phyloP scores from a whole-genome alignment of 257 asterid species.

The Haberlea rhodopensis region DNA sequence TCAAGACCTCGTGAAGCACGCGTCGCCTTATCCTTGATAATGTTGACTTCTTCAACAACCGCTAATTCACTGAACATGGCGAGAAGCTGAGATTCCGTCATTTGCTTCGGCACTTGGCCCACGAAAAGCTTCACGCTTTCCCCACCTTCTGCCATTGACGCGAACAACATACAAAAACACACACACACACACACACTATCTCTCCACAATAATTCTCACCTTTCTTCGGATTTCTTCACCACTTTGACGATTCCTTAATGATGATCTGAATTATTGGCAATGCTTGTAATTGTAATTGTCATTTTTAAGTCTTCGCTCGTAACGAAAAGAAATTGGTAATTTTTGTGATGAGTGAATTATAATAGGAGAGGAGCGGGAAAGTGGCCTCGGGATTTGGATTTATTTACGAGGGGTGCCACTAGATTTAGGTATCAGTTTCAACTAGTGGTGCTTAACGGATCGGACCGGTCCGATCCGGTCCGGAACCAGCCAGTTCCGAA shows the following conservation, averaged over 20 bases:
- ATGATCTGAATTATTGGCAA: neutral
- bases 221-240: slow-evolving; percentile 16
- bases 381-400: neutral
- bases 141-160: slow-evolving; percentile 53
- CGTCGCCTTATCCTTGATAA: slow-evolving; percentile 51
- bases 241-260: slow-evolving; percentile 13
- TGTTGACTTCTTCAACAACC: slow-evolving; percentile 53
- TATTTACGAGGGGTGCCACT: neutral
- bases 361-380: neutral
- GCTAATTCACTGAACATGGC: slow-evolving; percentile 48
- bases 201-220: too few species aligned
- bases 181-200: too few species aligned
- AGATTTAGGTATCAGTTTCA: neutral
- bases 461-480: too few species aligned
- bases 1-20: slow-evolving; percentile 61
- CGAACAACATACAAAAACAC: slow-evolving; percentile 26
- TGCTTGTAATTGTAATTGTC: neutral
- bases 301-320: neutral
- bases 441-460: too few species aligned
- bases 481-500: too few species aligned
- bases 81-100: slow-evolving; percentile 48
- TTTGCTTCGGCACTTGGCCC: slow-evolving; percentile 60
- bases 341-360: too few species aligned
- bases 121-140: slow-evolving; percentile 60
- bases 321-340: neutral